Evolutionary conservation across 176 grass and related monocot genomes (phyloP).

Genomic region (Eragrostis nindensis): DNA sequence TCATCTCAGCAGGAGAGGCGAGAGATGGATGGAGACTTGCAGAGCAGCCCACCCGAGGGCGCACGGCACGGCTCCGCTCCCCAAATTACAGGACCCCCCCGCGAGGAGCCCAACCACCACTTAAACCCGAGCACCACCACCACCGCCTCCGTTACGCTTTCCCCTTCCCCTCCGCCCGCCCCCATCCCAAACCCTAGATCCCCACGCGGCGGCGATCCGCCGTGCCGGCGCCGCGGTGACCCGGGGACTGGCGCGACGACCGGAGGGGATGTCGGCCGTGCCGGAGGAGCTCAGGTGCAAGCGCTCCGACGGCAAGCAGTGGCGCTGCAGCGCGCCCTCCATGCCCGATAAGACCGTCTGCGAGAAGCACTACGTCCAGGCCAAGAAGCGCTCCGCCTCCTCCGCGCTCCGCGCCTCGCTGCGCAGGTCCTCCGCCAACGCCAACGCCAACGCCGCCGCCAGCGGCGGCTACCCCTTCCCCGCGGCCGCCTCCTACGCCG

Average conservation of each 20-base stretch:
- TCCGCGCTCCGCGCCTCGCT: constrained; percentile 83
- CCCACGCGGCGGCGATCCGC: constrained; percentile 38
- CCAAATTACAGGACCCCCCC: constrained; percentile 31
- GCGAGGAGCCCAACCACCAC: constrained; percentile 45
- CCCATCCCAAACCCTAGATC: constrained; percentile 52
- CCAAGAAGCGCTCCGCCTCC: constrained; percentile 92
- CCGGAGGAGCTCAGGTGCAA: constrained; percentile 94
- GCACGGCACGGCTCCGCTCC: constrained; percentile 3
- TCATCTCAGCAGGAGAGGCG: neutral
- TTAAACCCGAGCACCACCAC: constrained; percentile 43
- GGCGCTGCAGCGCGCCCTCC: constrained; percentile 88
- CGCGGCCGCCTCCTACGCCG: neutral
- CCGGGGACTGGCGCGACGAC: neutral
- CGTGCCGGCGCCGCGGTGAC: neutral
- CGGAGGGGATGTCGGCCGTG: constrained; percentile 53
- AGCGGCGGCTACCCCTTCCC: neutral
- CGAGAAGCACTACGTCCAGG: constrained; percentile 98
- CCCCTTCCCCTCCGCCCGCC: neutral
- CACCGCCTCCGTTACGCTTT: constrained; percentile 32
- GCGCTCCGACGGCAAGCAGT: constrained; percentile 99
- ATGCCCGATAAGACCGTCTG: constrained; percentile 99
- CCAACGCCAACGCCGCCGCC: no score
- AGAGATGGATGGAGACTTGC: constrained; percentile 51
- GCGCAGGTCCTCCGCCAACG: constrained; percentile 44
- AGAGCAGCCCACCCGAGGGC: constrained; percentile 24